Conservation (phyloP, 169 alveolate species). For the Eimeria acervulina region DNA sequence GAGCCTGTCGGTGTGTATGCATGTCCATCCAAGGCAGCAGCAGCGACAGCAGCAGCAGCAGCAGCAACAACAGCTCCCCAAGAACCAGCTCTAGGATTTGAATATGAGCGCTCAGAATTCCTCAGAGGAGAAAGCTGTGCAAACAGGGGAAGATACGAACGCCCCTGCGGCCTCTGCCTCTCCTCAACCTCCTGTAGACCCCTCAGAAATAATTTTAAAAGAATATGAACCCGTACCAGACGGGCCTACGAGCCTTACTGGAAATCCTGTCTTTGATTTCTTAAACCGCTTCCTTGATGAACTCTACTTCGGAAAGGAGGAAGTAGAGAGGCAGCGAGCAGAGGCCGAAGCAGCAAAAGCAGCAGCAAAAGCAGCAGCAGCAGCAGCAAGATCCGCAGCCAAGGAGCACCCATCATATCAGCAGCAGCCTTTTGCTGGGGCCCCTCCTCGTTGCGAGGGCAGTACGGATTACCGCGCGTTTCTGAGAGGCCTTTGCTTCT, state of each 20-base stretch:
- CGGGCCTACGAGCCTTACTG: background rate
- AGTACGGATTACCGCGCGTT: background rate
- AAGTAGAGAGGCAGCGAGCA: background rate
- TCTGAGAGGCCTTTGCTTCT: background rate
- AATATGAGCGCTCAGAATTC: too few species aligned
- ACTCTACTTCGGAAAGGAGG: background rate
- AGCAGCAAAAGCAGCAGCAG: constrained; percentile 22
- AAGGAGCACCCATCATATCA: too few species aligned
- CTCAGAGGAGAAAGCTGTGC: too few species aligned
- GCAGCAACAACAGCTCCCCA: too few species aligned
- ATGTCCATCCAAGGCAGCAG: too few species aligned
- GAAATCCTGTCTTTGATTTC: background rate
- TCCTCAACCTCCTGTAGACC: background rate
- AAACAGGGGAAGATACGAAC: too few species aligned
- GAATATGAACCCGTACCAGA: background rate
- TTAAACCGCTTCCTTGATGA: background rate
- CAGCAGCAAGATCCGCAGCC: background rate
- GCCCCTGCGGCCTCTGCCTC: too few species aligned
- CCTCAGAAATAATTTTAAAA: background rate
- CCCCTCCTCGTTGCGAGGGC: too few species aligned
- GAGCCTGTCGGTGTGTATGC: too few species aligned
- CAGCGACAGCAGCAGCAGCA: too few species aligned
- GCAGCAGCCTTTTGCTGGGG: too few species aligned
- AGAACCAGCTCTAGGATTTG: too few species aligned
- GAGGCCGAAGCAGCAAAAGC: background rate